These are phyloP conservation scores for Globisporangium sylvaticum DNA, from an alignment of 352 stramenopile genomes.

Conservation along the genomic window DNA sequence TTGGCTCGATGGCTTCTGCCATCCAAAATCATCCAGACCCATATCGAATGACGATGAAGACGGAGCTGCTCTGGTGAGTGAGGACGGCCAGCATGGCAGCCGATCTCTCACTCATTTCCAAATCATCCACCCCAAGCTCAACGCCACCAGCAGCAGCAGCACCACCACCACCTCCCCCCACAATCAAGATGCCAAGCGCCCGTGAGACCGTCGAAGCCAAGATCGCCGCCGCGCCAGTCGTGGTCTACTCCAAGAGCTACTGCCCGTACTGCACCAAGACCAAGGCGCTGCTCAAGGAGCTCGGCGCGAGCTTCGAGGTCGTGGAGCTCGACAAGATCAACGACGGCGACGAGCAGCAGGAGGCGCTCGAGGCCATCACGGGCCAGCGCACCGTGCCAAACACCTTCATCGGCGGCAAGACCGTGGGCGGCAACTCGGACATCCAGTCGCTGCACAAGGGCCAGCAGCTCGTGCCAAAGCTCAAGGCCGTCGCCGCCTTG, in stretches of 20 bases:
- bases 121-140: neutral
- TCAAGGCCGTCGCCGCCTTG: constrained; percentile 64
- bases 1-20: neutral
- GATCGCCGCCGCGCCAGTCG: constrained; percentile 46
- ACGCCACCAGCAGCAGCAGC: neutral
- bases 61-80: neutral
- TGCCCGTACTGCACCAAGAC: constrained; percentile 92
- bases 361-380: constrained; percentile 58
- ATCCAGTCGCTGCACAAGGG: constrained; percentile 82
- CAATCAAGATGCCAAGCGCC: constrained; percentile 43
- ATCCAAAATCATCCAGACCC: neutral
- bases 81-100: neutral
- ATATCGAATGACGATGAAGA: neutral
- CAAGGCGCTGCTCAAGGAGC: constrained; percentile 54
- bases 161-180: neutral
- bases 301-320: constrained; percentile 49
- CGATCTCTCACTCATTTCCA: constrained; percentile 6
- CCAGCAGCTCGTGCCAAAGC: constrained; percentile 88
- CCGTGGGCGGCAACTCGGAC: constrained; percentile 94
- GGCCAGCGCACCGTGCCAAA: constrained; percentile 96
- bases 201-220: constrained; percentile 66
- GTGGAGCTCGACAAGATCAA: constrained; percentile 59
- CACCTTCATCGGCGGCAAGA: constrained; percentile 94
- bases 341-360: constrained; percentile 52
- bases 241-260: constrained; percentile 93